These are phyloP conservation scores for Neurospora tetrasperma DNA, from an alignment of 495 filamentous ascomycete genomes.

Conservation along the genomic window DNA sequence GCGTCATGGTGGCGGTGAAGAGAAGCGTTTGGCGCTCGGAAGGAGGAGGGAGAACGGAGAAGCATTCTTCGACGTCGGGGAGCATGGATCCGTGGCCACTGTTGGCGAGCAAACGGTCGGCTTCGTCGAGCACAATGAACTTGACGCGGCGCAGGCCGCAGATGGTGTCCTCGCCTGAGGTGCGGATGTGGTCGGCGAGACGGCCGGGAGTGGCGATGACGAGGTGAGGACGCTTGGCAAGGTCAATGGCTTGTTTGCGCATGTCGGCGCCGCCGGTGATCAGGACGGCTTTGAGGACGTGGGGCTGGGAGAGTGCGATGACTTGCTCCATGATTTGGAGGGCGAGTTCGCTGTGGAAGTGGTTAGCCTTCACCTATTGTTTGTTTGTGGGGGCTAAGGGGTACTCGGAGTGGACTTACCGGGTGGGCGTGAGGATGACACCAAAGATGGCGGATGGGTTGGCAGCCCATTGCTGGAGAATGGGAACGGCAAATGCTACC, in stretches of 20 bases:
- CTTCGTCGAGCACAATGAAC: constrained; percentile 92
- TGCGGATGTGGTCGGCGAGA: constrained; percentile 85
- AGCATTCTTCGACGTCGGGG: constrained; percentile 82
- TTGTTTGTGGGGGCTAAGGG: neutral
- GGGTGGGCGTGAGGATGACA: constrained; percentile 79
- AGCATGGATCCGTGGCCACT: constrained; percentile 66
- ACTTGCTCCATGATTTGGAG: constrained; percentile 95
- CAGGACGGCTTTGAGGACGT: constrained; percentile 73
- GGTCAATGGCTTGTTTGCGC: constrained; percentile 75
- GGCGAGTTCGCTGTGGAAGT: constrained; percentile 61
- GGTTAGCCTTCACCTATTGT: neutral
- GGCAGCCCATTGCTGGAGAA: constrained; percentile 84
- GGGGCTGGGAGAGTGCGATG: constrained; percentile 76
- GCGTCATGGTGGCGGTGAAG: constrained; percentile 94
- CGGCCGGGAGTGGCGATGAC: constrained; percentile 92
- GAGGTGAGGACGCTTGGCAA: constrained; percentile 74
- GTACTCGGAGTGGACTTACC: constrained; percentile 32
- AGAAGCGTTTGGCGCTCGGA: constrained; percentile 74
- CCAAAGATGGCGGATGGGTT: constrained; percentile 90
- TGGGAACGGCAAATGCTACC: constrained; percentile 89
- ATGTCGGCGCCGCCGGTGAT: constrained; percentile 90
- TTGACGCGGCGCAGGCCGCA: constrained; percentile 63
- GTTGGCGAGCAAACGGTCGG: constrained; percentile 74
- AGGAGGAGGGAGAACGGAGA: constrained; percentile 63
- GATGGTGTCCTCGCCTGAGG: constrained; percentile 82